Base-by-base conservation (phyloP, 371 early-diverging fungal species). In the Mucor saturninus region DNA sequence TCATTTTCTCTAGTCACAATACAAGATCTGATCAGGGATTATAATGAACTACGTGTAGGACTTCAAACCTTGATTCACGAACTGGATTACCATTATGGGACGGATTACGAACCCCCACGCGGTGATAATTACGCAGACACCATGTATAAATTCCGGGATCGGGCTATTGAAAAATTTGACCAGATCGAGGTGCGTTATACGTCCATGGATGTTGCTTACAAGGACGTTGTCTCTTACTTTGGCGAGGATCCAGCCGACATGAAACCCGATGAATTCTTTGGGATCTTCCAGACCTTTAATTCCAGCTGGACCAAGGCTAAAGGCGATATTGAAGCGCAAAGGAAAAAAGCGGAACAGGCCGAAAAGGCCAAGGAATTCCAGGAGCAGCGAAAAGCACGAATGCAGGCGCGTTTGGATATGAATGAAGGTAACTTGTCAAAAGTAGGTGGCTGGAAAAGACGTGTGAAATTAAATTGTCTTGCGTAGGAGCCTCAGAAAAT, bases 251-350 rank as follows among this genome's bases (percentile, higher is more conserved):
- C 93, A 21, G 72, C 72, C 5, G 74, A 83, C 15, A 91, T 87
- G 78, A 90, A 91, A 51, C 93, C 93, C 0, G 96, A 97, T 64
- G 95, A 94, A 65, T 95, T 93, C 81, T 93, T 94, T 83, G 88
- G 89, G 14, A 85, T 93, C 32, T 93, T 92, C 80, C 91, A 91
- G 69, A 91, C 91, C 5, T 93, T 93, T 53, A 81, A 83, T 6
- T 80, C 89, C 0, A 89, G 89, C 68, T 92, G 91, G 69, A 88
- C 83, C 58, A 76, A 73, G 31, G 81, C 79, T 0, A 75, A 72
- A 45, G 61, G 65, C 7, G 81, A 81, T 56, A 56, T 78, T 45
- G 68, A 71, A 8, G 54, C 43, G 2, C 67, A 71, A 40, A 64
- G 62, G 29, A 71, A 75, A 43, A 78, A 76, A 40, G 21, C 66